Percentiles rank a stretch among this genome's conserved stretches.
Evolutionary conservation across 768 basidiomycete genomes (phyloP).

Genomic region (Agrocybe praecox): DNA sequence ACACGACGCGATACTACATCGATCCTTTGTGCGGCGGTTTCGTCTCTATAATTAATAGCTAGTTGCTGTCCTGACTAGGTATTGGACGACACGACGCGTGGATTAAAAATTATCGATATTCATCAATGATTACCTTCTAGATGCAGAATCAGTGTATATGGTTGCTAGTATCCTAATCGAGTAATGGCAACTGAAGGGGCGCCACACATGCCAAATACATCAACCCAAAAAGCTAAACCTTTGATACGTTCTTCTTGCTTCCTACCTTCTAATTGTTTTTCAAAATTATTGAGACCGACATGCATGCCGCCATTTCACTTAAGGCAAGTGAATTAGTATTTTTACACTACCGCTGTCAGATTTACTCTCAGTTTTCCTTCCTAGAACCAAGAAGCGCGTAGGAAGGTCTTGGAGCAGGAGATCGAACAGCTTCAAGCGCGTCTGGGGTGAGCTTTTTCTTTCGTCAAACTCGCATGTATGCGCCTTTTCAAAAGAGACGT

Average conservation of each 20-base stretch:
- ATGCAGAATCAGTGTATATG: too few relatives aligned
- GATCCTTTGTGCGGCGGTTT: too few relatives aligned
- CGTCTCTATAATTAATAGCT: too few relatives aligned
- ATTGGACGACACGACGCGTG: too few relatives aligned
- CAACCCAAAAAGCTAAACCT: background rate
- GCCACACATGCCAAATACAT: background rate
- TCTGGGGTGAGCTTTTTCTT: conserved; percentile 43
- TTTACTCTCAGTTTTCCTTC: background rate
- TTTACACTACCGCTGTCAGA: background rate
- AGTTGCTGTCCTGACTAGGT: too few relatives aligned
- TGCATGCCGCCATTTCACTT: conserved; percentile 17
- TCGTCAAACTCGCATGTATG: conserved; percentile 12
- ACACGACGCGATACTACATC: background rate
- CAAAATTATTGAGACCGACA: background rate
- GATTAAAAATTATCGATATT: too few relatives aligned
- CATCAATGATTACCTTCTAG: too few relatives aligned
- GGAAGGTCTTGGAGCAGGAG: conserved; percentile 49
- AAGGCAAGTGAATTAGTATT: conserved; percentile 6
- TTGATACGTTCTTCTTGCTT: background rate
- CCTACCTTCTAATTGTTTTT: background rate
- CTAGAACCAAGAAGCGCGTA: conserved; percentile 55
- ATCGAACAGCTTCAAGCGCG: conserved; percentile 45
- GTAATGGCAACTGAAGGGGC: background rate
- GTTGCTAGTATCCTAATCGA: background rate
- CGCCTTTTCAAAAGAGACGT: background rate